Base-by-base conservation (phyloP, 495 filamentous ascomycete genomes). In the Tetracladium setigerum region DNA sequence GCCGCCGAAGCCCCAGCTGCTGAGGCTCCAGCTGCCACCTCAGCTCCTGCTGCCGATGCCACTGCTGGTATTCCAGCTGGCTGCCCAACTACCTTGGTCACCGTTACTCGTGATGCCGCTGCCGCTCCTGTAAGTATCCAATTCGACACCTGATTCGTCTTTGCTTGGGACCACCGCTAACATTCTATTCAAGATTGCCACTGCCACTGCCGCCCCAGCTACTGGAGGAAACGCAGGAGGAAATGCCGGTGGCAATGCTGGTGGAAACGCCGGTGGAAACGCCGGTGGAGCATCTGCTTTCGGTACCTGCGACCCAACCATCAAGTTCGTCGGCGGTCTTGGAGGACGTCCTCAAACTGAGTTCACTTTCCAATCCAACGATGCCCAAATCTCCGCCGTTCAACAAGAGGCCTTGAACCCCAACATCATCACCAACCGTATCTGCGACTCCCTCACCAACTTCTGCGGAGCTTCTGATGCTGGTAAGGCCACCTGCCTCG, bases 341-440 rank as follows among this genome's bases (percentile, higher is more conserved):
- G 45, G 57, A 58, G 67, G 67, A 34, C 74, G 76, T 42, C 46
- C 56, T 1, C 63, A 61, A 47, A 65, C 59, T 37, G 74, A 77
- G 59, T 69, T 67, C 62, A 76, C 75, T 48, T 80, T 80, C 71
- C 68, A 72, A 47, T 60, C 74, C 40, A 60, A 59, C 43, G 74
- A 77, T 54, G 53, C 67, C 2, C 51, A 68, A 34, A 68, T 73
- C 37, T 62, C 62, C 47, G 60, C 68, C 53, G 70, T 71, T 30
- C 72, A 78, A 60, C 52, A 69, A 18, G 67, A 77, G 51, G 74
- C 73, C 0, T 62, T 79, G 33, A 78, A 78, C 66, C 74, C 74
- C 45, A 74, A 73, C 63, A 83, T 82, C 70, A 83, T 82, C 68
- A 78, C 78, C 63, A 82, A 79, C 69, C 72, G 73, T 41, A 71